A percentile compares a stretch with the other conserved stretches of the same genome.
Conservation (phyloP, 1,284 basidiomycete species). For the Apiotrichum siamense region DNA sequence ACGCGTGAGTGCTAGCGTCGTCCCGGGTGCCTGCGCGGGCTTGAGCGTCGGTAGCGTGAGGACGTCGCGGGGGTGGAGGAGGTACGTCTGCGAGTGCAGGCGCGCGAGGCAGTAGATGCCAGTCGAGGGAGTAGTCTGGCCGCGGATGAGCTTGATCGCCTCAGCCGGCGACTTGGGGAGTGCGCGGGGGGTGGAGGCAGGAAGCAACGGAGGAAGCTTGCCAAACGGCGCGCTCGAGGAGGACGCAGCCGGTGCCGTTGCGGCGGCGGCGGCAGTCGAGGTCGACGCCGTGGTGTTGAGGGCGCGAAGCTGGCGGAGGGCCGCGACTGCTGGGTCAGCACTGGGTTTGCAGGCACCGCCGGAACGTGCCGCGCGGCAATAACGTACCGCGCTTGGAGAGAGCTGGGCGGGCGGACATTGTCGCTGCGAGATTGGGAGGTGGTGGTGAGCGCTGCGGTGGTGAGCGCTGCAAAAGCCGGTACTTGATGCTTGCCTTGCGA, state of each 20-base stretch:
- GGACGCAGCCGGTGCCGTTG: constrained; percentile 39
- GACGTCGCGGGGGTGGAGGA: constrained; percentile 80
- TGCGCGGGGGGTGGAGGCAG: constrained; percentile 16
- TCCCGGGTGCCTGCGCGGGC: constrained; percentile 58
- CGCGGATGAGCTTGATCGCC: constrained; percentile 48
- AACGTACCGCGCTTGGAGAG: constrained; percentile 9
- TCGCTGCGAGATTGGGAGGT: background rate
- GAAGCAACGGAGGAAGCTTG: constrained; percentile 34
- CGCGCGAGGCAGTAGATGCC: constrained; percentile 81
- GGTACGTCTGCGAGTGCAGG: constrained; percentile 80
- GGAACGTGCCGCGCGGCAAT: background rate
- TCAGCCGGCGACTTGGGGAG: constrained; percentile 26
- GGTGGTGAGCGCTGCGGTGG: background rate
- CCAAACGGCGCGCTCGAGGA: constrained; percentile 12
- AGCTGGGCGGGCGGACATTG: constrained; percentile 20
- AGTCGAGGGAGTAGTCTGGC: constrained; percentile 54
- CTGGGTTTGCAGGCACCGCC: no score
- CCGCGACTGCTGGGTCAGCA: background rate
- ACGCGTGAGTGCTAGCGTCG: constrained; percentile 73
- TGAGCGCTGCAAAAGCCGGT: no score
- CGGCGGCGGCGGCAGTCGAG: constrained; percentile 27
- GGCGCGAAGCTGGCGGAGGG: constrained; percentile 12
- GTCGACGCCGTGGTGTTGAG: constrained; percentile 20
- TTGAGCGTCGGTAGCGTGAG: constrained; percentile 85
- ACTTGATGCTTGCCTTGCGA: background rate